Evolutionary conservation across 495 filamentous ascomycete genomes (phyloP), one percentile per base, ranked within the genome.

Genomic region (Hypoxylon perforatum): DNA sequence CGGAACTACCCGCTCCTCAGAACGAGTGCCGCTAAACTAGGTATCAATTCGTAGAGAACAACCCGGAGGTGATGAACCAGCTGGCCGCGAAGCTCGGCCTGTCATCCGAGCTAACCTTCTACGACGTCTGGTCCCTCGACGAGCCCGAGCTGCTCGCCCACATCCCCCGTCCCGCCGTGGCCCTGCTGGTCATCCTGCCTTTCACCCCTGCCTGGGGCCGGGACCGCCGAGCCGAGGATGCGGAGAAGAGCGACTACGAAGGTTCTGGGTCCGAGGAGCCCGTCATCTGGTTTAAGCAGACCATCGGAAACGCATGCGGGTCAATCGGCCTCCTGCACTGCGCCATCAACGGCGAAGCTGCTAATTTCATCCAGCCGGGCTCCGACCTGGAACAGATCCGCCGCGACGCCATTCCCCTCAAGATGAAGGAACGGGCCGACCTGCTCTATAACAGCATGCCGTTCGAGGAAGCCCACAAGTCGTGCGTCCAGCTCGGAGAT

Each of bases 41-140:
- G n/a, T n/a, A n/a, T n/a, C n/a, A n/a, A n/a, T n/a, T 7, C 9
- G 41, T 51, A 75, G 79, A 81, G 53, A 80, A 80, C 67, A 92
- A 93, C 77, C 91, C 91, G 1, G 86, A 90, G 72, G 87, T 94
- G 30, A 90, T 96, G 85, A 86, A 85, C 53, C 78, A 86, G 58
- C 81, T 96, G 15, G 84, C 88, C n/a, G 83, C 87, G 59, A 84
- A 88, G 56, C 84, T 96, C 36, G 92, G 92, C 18, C 80, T 94
- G 42, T 84, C 90, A 2, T 63, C 75, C 50, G 75, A 78, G n/a
- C 79, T 94, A 36, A 79, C 80, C 57, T 95, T 95, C 82, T 85
- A 92, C 72, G 92, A 95, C 71, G 88, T 95, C 75, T 93, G 86
- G 81, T 88, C 86, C 54, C 85, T 96, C 68, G 85, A 90, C 69